Percentiles rank a stretch among this genome's conserved stretches.
Conservation (phyloP, 2,329 filamentous ascomycete species). For the Fusarium penzigii region DNA sequence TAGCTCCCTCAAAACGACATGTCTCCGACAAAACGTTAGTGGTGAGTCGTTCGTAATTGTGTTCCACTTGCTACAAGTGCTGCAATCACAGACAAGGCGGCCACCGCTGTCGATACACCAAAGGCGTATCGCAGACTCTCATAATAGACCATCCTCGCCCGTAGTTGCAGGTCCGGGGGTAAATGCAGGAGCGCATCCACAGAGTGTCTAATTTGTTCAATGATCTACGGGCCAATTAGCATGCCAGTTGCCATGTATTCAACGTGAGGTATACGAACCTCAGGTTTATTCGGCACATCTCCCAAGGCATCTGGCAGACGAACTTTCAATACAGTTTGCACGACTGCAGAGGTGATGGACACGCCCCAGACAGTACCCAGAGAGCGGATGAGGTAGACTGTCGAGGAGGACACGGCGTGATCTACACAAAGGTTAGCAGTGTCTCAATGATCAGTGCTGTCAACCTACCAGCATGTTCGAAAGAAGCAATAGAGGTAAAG, state of each 20-base stretch:
- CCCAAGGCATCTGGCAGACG: constrained; percentile 54
- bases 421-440: constrained; percentile 39
- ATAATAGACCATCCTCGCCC: constrained; percentile 60
- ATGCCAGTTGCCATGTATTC: constrained; percentile 5
- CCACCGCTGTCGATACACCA: constrained; percentile 53
- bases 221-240: constrained; percentile 45
- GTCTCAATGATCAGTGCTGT: background rate
- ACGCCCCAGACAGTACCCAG: constrained; percentile 66
- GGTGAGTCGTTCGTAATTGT: constrained; percentile 31
- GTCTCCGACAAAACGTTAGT: constrained; percentile 11
- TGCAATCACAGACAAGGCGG: constrained; percentile 43
- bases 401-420: constrained; percentile 63
- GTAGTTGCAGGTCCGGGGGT: constrained; percentile 56
- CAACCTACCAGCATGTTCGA: constrained; percentile 57
- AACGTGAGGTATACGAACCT: constrained; percentile 45
- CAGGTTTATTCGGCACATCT: constrained; percentile 58
- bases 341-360: constrained; percentile 60
- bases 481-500: constrained; percentile 63
- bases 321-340: constrained; percentile 61
- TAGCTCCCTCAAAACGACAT: too few relatives aligned
- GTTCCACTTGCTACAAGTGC: constrained; percentile 33
- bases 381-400: constrained; percentile 64
- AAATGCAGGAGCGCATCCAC: constrained; percentile 56
- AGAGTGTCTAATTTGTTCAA: constrained; percentile 63
- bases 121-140: constrained; percentile 59